phyloP scores from a whole-genome alignment of 2,329 filamentous ascomycete genomes.

The Balansia obtecta region DNA sequence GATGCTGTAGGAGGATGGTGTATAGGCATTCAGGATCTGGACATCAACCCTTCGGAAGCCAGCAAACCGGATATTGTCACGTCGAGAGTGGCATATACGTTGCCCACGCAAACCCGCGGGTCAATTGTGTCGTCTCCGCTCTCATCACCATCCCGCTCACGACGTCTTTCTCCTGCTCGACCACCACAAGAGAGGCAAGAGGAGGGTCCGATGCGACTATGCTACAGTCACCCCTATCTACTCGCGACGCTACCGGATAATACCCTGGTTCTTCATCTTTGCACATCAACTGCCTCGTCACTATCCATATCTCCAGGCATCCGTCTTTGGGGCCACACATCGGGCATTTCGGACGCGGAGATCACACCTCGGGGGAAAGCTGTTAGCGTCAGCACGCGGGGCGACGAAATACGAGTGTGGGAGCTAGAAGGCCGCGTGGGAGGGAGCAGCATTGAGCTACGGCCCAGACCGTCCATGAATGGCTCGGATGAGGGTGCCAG shows the following conservation, averaged over 20 bases:
- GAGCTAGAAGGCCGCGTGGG: conserved; percentile 63
- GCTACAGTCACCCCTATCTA: conserved; percentile 72
- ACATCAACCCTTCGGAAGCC: conserved; percentile 34
- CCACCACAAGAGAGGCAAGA: conserved; percentile 7
- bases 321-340: conserved; percentile 84
- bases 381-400: conserved; percentile 74
- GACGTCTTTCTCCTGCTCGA: conserved; percentile 6
- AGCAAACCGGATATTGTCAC: conserved; percentile 18
- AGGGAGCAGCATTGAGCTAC: conserved; percentile 42
- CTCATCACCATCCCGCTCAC: conserved; percentile 6
- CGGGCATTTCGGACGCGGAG: conserved; percentile 73
- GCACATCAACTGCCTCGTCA: conserved; percentile 55
- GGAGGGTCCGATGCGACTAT: conserved; percentile 47
- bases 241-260: conserved; percentile 78
- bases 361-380: conserved; percentile 78
- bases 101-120: conserved; percentile 18
- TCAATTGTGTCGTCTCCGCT: conserved; percentile 8
- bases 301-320: conserved; percentile 62
- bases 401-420: conserved; percentile 75
- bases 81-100: conserved; percentile 24
- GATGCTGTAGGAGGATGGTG: conserved; percentile 73
- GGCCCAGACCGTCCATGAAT: conserved; percentile 21
- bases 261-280: conserved; percentile 70
- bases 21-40: conserved; percentile 81
- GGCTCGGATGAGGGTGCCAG: conserved; percentile 11